These are phyloP conservation scores for Ophiostoma montium DNA, from an alignment of 2,329 filamentous ascomycete species.

Conservation along the genomic window DNA sequence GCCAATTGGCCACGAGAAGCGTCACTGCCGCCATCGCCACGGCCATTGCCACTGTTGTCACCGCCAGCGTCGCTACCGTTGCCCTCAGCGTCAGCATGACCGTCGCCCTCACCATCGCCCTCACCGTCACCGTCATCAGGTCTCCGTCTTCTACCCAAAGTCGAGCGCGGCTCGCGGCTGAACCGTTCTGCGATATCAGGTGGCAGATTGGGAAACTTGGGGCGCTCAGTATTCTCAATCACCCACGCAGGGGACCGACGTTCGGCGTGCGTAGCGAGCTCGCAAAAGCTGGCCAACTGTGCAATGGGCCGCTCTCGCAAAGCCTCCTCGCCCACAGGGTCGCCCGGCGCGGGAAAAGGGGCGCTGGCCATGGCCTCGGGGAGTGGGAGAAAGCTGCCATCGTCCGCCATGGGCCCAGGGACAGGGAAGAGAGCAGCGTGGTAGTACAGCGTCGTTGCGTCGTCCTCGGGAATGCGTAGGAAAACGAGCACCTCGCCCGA, in stretches of 20 bases:
- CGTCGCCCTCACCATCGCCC: no score
- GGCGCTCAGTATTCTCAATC: conserved; percentile 2
- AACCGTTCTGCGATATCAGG: conserved; percentile 1
- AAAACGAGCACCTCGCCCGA: conserved; percentile 7
- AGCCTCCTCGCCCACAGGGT: no score
- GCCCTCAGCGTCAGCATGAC: no score
- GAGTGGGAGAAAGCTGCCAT: no score
- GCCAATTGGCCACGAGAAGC: background rate
- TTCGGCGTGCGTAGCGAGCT: conserved; percentile 5
- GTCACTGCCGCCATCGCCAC: no score
- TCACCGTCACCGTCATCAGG: no score
- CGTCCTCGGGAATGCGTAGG: conserved; percentile 6
- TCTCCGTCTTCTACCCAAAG: no score
- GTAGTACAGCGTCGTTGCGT: conserved; percentile 5
- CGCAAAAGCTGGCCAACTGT: conserved; percentile 5
- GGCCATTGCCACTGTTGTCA: no score
- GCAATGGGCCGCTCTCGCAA: no score
- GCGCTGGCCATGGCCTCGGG: no score
- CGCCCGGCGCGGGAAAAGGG: no score
- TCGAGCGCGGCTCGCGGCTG: background rate
- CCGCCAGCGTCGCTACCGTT: no score
- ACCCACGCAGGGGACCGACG: conserved; percentile 4
- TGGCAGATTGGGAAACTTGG: conserved; percentile 7
- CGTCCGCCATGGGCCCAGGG: background rate
- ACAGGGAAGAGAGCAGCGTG: conserved; percentile 5